Evolutionary conservation across 306 rosid genomes (phyloP).

Genomic region (Citrullus colocynthis): DNA sequence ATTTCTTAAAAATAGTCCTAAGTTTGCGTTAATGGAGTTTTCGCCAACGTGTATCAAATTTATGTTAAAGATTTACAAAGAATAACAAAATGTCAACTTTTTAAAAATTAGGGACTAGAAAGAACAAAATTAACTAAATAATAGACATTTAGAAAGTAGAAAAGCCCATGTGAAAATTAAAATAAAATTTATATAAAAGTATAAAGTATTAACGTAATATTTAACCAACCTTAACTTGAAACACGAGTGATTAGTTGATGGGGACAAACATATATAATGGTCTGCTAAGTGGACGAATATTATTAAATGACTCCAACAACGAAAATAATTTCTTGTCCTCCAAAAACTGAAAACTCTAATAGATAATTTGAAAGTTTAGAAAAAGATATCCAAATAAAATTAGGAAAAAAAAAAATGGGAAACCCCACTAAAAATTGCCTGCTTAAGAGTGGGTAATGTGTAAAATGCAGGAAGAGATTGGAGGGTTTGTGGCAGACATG

Average conservation of each 20-base stretch:
- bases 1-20: not conserved
- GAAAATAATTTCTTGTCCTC: not conserved
- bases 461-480: not conserved
- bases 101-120: too few relatives aligned
- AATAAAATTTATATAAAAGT: too few relatives aligned
- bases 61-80: too few relatives aligned
- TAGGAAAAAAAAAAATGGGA: not conserved
- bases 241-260: not conserved
- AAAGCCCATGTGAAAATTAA: too few relatives aligned
- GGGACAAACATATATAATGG: not conserved
- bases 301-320: not conserved
- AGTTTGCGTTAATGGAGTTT: not conserved
- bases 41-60: too few relatives aligned
- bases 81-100: too few relatives aligned
- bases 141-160: too few relatives aligned
- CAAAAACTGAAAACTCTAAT: not conserved
- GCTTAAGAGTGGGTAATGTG: not conserved
- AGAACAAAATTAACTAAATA: too few relatives aligned
- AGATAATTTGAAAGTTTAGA: not conserved
- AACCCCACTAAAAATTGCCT: not conserved
- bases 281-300: not conserved
- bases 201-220: not conserved
- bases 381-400: not conserved
- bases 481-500: slow-evolving; percentile 5
- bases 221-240: not conserved